A percentile compares a stretch with the other conserved stretches of the same genome.
phyloP scores from a whole-genome alignment of 2,329 filamentous ascomycete genomes.

The Macrophomina pseudophaseolina region DNA sequence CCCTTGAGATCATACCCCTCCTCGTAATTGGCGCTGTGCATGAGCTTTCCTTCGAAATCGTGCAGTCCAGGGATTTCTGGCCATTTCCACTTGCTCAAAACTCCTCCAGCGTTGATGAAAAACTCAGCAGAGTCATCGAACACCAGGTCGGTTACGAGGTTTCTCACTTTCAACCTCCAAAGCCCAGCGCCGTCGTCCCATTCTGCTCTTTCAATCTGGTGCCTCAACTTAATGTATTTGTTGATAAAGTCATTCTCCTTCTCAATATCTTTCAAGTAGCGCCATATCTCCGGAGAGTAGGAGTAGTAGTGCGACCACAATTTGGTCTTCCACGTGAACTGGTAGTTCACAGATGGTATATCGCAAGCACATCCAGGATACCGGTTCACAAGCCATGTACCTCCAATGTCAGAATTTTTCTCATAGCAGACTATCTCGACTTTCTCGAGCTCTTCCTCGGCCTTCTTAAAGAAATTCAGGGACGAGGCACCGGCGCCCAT shows the following conservation, averaged over 20 bases:
- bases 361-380: conserved; percentile 52
- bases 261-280: conserved; percentile 56
- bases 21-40: conserved; percentile 55
- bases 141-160: conserved; percentile 48
- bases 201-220: conserved; percentile 52
- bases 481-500: conserved; percentile 56
- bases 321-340: conserved; percentile 49
- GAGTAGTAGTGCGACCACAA: conserved; percentile 56
- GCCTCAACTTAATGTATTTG: conserved; percentile 60
- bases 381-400: conserved; percentile 54
- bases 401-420: conserved; percentile 53
- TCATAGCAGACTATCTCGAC: conserved; percentile 56
- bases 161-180: conserved; percentile 52
- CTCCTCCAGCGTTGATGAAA: conserved; percentile 50
- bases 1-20: conserved; percentile 51
- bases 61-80: conserved; percentile 50
- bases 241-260: conserved; percentile 52
- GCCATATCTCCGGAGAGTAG: conserved; percentile 53
- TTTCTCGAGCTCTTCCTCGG: conserved; percentile 51
- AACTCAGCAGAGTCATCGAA: conserved; percentile 47
- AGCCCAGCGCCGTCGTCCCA: conserved; percentile 57
- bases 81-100: conserved; percentile 48
- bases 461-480: conserved; percentile 54
- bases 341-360: conserved; percentile 53
- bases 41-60: conserved; percentile 51